phyloP scores from a whole-genome alignment of 371 early-diverging fungal genomes.

The Zopfochytrium polystomum region DNA sequence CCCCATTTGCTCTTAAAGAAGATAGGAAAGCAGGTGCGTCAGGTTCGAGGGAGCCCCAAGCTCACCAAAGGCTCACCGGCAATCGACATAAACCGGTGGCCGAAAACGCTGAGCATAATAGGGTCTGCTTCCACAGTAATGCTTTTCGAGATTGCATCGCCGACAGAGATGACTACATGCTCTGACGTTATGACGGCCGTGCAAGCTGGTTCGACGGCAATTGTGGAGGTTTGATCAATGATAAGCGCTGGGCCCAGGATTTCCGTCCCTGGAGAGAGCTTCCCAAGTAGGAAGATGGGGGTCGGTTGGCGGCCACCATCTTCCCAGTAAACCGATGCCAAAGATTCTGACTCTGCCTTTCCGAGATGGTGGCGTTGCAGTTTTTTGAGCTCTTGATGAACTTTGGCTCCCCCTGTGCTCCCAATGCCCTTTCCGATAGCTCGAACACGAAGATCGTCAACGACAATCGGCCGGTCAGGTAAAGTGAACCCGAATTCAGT shows the following conservation, averaged over 20 bases:
- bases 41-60: too few species aligned
- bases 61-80: too few species aligned
- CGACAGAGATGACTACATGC: slow-evolving; percentile 69
- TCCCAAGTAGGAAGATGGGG: slow-evolving; percentile 68
- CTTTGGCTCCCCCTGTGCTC: too few species aligned
- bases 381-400: slow-evolving; percentile 34
- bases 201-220: slow-evolving; percentile 82
- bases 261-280: slow-evolving; percentile 60
- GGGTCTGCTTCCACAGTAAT: slow-evolving; percentile 60
- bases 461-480: slow-evolving; percentile 71
- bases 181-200: slow-evolving; percentile 65
- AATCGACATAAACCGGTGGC: slow-evolving; percentile 95
- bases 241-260: slow-evolving; percentile 87
- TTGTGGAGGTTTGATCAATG: slow-evolving; percentile 82
- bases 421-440: slow-evolving; percentile 69
- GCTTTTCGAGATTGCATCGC: slow-evolving; percentile 26
- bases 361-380: slow-evolving; percentile 34
- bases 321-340: slow-evolving; percentile 75
- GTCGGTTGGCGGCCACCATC: slow-evolving; percentile 65
- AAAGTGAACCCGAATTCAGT: slow-evolving; percentile 92
- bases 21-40: too few species aligned
- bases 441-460: slow-evolving; percentile 91
- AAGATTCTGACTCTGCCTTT: slow-evolving; percentile 1
- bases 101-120: slow-evolving; percentile 86
- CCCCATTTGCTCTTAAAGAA: slow-evolving; percentile 98